Evolutionary conservation across 2,329 filamentous ascomycete species (phyloP), one percentile per base, ranked within the genome.

Genomic region (Claviceps maximensis): DNA sequence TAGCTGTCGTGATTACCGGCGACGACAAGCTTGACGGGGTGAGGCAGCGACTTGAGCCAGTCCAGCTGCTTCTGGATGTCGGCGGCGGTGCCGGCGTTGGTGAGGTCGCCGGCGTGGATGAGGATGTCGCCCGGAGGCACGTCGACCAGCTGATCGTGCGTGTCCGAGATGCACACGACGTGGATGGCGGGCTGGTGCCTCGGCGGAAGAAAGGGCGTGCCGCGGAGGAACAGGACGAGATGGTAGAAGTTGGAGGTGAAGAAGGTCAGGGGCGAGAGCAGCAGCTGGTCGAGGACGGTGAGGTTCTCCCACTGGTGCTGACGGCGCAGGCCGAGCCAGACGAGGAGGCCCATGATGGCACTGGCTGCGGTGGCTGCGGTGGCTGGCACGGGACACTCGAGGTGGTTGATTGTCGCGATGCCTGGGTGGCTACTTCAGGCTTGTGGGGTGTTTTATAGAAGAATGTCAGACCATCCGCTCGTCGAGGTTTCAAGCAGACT

Each of bases 121-220:
- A 97, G 78, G 23, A 96, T 74, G 66, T 96, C 89, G 53, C 89
- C 90, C 10, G 77, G 69, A 0, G 89, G 89, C 1, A 94, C 74
- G 19, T 67, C 60, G 8, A 80, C 71, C 10, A 75, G 74, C 44
- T 77, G 74, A 55, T 80, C 81, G 70, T 96, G 91, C 0, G 91
- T 96, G 69, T 96, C 91, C 10, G 89, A 91, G 58, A 96, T 81
- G 69, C 88, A 95, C 57, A 96, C 87, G 27, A 96, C 77, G 55
- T 83, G 82, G 63, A 96, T 79, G 7, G 79, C 70, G 1, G 71
- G 72, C 53, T 71, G 73, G 53, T 74, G 71, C 33, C 72, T 71
- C 2, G 80, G 76, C 12, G 83, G 79, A 17, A 66, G 72, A 59
- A 82, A 79, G 1, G 86, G 80, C 12, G 74, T 67, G 2, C 86